Percentiles rank a stretch among this genome's conserved stretches.
phyloP scores from a whole-genome alignment of 148 eudicot genomes.

The Spergularia marina region DNA sequence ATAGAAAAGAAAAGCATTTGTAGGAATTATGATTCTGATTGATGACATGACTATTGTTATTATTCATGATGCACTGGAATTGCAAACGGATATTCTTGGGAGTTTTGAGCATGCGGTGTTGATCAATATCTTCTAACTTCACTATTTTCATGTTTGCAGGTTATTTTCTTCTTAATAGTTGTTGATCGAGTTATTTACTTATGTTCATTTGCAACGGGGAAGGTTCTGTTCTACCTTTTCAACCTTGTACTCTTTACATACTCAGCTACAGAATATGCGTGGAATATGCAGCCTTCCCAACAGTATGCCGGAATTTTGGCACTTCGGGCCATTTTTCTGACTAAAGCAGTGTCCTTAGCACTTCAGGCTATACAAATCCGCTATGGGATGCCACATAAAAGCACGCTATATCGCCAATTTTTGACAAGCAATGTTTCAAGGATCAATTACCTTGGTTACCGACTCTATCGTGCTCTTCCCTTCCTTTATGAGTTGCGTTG shows the following conservation, averaged over 20 bases:
- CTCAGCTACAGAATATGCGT: slow-evolving; percentile 82
- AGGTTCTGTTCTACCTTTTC: slow-evolving; percentile 86
- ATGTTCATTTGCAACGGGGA: slow-evolving; percentile 90
- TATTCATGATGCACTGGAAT: neutral
- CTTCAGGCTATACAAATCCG: slow-evolving; percentile 98
- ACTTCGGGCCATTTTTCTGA: slow-evolving; percentile 83
- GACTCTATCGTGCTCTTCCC: slow-evolving; percentile 93
- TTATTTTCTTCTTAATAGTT: slow-evolving; percentile 95
- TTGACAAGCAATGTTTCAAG: slow-evolving; percentile 83
- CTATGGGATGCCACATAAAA: slow-evolving; percentile 92
- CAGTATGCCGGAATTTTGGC: slow-evolving; percentile 73
- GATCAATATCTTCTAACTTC: slow-evolving; percentile 2
- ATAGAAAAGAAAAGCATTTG: neutral
- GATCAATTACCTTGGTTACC: slow-evolving; percentile 79
- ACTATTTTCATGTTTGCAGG: slow-evolving; percentile 51
- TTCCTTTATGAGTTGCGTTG: slow-evolving; percentile 95
- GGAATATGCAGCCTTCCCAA: slow-evolving; percentile 76
- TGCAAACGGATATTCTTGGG: neutral
- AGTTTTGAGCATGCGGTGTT: neutral
- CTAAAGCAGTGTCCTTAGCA: slow-evolving; percentile 86
- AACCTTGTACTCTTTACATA: slow-evolving; percentile 85
- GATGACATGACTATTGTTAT: neutral
- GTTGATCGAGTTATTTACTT: slow-evolving; percentile 93
- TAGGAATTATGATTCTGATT: neutral
- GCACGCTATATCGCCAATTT: slow-evolving; percentile 93